Conservation (phyloP, 768 basidiomycete genomes). For the Mycena haematopus region DNA sequence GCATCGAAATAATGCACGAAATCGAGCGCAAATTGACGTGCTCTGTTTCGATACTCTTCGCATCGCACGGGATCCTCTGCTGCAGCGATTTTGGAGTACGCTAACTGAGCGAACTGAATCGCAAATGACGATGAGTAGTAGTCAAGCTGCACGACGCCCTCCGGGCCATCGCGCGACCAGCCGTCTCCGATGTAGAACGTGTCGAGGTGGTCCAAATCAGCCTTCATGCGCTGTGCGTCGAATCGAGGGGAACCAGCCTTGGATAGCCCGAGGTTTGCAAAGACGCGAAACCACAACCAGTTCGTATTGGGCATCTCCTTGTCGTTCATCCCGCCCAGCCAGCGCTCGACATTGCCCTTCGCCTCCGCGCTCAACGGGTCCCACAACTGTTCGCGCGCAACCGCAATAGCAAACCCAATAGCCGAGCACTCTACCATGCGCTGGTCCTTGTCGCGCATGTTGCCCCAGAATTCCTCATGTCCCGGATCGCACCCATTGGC, state of each 20-base stretch:
- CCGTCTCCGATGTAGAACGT: constrained; percentile 80
- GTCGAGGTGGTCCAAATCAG: constrained; percentile 77
- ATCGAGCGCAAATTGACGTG: constrained; percentile 66
- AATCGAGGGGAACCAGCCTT: constrained; percentile 64
- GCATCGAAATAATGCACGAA: constrained; percentile 80
- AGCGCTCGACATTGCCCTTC: constrained; percentile 64
- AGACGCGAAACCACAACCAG: constrained; percentile 85
- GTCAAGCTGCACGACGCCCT: constrained; percentile 78
- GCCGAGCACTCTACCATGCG: constrained; percentile 85
- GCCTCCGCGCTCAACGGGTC: constrained; percentile 59
- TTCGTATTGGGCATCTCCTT: constrained; percentile 87
- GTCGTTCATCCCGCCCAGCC: constrained; percentile 80
- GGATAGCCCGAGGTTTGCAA: constrained; percentile 75
- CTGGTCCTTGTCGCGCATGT: constrained; percentile 77
- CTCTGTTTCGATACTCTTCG: constrained; percentile 69
- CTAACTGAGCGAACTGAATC: constrained; percentile 76
- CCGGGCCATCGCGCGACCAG: constrained; percentile 81
- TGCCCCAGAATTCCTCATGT: constrained; percentile 76
- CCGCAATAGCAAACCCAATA: constrained; percentile 73
- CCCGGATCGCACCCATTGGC: constrained; percentile 71
- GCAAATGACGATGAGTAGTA: constrained; percentile 84
- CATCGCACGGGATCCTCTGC: constrained; percentile 68
- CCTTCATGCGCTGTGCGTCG: constrained; percentile 67
- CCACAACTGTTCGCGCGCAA: constrained; percentile 70
- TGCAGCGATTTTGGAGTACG: constrained; percentile 70